A percentile compares a stretch with the other conserved stretches of the same genome.
Evolutionary conservation across 2,329 filamentous ascomycete genomes (phyloP).

Genomic region (Exophiala phaeomuriformis): DNA sequence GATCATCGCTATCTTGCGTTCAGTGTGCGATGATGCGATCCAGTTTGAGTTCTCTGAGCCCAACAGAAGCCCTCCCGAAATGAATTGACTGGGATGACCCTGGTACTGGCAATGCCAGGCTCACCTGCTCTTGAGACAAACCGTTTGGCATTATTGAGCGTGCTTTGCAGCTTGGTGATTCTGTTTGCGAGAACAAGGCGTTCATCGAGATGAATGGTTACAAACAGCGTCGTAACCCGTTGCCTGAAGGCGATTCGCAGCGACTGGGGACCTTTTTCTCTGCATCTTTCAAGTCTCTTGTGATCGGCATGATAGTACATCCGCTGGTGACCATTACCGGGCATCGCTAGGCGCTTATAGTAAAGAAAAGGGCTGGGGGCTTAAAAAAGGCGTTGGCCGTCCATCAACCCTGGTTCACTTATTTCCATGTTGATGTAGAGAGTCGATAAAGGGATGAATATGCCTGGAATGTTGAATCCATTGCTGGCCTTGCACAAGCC

Average conservation of each 20-base stretch:
- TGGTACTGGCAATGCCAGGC: not conserved
- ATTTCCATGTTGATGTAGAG: not conserved
- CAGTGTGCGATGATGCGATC: not conserved
- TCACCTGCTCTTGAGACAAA: not conserved
- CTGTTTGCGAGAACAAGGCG: not conserved
- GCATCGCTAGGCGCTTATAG: not conserved
- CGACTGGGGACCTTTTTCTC: conserved; percentile 2
- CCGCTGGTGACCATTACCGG: not conserved
- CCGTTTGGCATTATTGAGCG: not conserved
- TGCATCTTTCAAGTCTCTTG: not conserved
- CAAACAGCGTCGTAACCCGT: not conserved
- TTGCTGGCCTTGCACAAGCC: not conserved
- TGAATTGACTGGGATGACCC: conserved; percentile 9
- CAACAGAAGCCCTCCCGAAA: conserved; percentile 6
- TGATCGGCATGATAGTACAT: not conserved
- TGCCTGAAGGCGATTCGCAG: not conserved
- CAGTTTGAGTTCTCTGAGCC: conserved; percentile 3
- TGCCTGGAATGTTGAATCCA: conserved; percentile 1
- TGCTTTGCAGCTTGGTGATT: not conserved
- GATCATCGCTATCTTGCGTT: not conserved
- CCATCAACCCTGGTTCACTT: not conserved
- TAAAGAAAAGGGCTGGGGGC: not conserved
- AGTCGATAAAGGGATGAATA: conserved; percentile 6
- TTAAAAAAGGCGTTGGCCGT: not conserved
- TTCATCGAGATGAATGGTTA: too few species aligned